phyloP scores from a whole-genome alignment of 2,329 filamentous ascomycete genomes.

The Fusarium pseudoanthophilum region DNA sequence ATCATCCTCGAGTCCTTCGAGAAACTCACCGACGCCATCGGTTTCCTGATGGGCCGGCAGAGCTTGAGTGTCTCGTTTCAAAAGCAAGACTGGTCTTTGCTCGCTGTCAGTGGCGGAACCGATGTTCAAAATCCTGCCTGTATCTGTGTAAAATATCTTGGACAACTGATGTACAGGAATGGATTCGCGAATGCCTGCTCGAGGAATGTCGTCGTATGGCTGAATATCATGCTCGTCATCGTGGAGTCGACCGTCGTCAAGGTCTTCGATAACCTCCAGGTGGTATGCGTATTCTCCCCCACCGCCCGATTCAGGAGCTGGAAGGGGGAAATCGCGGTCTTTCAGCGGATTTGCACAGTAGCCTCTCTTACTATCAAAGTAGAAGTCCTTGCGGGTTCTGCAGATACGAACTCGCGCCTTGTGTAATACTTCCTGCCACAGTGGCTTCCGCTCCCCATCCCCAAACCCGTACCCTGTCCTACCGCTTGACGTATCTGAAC shows the following conservation, averaged over 20 bases:
- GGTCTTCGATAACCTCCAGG: conserved; percentile 83
- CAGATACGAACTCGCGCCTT: conserved; percentile 87
- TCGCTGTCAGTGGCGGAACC: conserved; percentile 61
- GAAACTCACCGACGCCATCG: conserved; percentile 13
- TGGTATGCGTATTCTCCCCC: conserved; percentile 75
- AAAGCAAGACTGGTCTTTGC: conserved; percentile 50
- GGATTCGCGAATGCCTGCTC: conserved; percentile 62
- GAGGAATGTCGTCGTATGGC: conserved; percentile 55
- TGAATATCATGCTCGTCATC: conserved; percentile 51
- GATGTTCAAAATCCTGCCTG: conserved; percentile 89
- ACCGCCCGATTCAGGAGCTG: background rate
- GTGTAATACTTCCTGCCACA: conserved; percentile 97
- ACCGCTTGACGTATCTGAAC: background rate
- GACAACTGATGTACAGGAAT: conserved; percentile 72
- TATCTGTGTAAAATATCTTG: conserved; percentile 94
- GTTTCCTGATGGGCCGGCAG: background rate
- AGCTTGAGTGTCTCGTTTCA: conserved; percentile 46
- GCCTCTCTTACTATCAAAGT: conserved; percentile 37
- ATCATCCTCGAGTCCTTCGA: conserved; percentile 57
- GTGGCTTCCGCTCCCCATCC: conserved; percentile 67
- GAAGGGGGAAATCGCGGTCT: background rate
- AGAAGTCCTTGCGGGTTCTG: conserved; percentile 64
- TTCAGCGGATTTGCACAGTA: conserved; percentile 14
- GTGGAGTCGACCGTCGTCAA: conserved; percentile 68
- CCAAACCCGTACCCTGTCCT: conserved; percentile 44